A percentile compares a stretch with the other conserved stretches of the same genome.
Conservation (phyloP, 1,139 yeast species). For the Geotrichum europaeum region DNA sequence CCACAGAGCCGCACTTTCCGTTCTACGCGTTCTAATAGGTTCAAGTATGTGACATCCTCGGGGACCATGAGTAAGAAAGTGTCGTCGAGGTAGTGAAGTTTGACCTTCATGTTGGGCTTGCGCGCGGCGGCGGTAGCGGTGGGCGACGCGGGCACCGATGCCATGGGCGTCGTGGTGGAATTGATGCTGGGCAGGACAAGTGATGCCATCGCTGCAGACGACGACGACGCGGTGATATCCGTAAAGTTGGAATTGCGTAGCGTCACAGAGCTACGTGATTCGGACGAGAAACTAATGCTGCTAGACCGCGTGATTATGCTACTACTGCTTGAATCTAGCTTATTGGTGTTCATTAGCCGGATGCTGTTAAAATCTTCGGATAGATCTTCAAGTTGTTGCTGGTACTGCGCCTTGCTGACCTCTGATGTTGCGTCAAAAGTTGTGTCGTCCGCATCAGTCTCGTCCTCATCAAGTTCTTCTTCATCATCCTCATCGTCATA, state of each 20-base stretch:
- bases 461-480: constrained; percentile 5
- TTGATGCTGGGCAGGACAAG: not conserved
- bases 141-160: not conserved
- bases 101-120: constrained; percentile 38
- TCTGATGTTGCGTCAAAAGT: not conserved
- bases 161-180: not conserved
- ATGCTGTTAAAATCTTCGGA: not conserved
- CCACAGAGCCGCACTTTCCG: constrained; percentile 43
- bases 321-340: not conserved
- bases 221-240: not conserved
- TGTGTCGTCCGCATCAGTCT: constrained; percentile 8
- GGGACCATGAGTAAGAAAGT: constrained; percentile 45
- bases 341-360: not conserved
- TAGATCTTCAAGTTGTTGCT: constrained; percentile 10
- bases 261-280: not conserved
- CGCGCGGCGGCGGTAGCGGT: not conserved
- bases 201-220: not conserved
- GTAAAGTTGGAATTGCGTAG: not conserved
- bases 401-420: constrained; percentile 3
- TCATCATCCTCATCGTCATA: constrained; percentile 25
- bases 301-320: not conserved
- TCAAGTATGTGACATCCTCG: constrained; percentile 42
- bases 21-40: constrained; percentile 41
- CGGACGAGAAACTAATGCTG: not conserved
- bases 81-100: constrained; percentile 43